Evolutionary conservation across 1,284 basidiomycete species (phyloP).

Genomic region (Moniliophthora roreri): DNA sequence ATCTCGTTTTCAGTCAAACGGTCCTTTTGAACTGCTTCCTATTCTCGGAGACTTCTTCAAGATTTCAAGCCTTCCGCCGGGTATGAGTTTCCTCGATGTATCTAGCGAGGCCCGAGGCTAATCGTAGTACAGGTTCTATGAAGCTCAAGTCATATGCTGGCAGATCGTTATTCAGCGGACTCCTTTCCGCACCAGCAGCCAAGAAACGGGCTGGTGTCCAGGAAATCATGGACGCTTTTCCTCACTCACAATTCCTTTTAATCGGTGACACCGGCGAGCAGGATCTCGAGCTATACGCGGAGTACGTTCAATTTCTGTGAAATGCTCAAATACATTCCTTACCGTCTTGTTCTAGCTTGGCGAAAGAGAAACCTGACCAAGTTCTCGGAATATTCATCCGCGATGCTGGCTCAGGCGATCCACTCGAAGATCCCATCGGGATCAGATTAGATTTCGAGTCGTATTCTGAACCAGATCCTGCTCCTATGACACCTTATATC

Average conservation of each 20-base stretch:
- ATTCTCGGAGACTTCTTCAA: conserved; percentile 79
- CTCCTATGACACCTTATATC: neutral
- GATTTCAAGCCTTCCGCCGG: conserved; percentile 65
- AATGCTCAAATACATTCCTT: neutral
- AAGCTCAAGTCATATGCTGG: conserved; percentile 82
- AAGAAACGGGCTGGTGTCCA: conserved; percentile 80
- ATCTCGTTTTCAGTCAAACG: conserved; percentile 68
- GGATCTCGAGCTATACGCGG: conserved; percentile 82
- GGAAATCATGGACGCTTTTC: conserved; percentile 79
- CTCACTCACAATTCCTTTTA: conserved; percentile 74
- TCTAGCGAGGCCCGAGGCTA: neutral
- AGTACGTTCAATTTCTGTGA: conserved; percentile 26
- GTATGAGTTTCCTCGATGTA: conserved; percentile 30
- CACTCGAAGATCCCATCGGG: conserved; percentile 61
- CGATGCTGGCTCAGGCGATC: conserved; percentile 52
- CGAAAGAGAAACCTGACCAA: conserved; percentile 64
- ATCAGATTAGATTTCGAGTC: neutral
- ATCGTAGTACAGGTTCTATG: conserved; percentile 48
- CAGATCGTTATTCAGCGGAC: conserved; percentile 76
- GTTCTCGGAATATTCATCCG: conserved; percentile 78
- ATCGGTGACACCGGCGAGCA: conserved; percentile 90
- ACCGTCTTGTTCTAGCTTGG: conserved; percentile 40
- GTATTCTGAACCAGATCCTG: no score
- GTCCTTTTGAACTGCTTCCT: conserved; percentile 84
- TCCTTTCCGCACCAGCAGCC: conserved; percentile 70